Conservation (phyloP, 2,329 filamentous ascomycete species). For the Lasiodiplodia sp. region DNA sequence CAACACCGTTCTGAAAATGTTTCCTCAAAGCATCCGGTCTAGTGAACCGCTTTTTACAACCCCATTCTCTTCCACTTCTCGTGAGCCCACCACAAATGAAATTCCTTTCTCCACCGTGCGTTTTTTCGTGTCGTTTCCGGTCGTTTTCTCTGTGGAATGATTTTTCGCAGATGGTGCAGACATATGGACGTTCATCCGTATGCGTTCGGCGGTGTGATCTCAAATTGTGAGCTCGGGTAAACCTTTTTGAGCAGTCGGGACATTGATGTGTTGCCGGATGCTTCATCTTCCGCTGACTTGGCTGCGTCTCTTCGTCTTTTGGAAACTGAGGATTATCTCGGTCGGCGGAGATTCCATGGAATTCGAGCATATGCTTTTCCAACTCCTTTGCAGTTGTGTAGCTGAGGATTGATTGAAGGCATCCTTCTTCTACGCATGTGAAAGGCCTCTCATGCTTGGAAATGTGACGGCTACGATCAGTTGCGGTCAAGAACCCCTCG, state of each 20-base stretch:
- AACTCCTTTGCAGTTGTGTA: neutral
- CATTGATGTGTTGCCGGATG: neutral
- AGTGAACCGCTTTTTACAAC: neutral
- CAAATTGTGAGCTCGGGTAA: conserved; percentile 1
- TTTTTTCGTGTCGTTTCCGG: neutral
- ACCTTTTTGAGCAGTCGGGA: neutral
- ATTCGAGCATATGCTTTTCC: neutral
- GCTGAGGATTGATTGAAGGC: neutral
- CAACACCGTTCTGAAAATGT: neutral
- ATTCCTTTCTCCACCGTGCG: neutral
- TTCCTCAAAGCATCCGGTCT: neutral
- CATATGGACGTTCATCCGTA: neutral
- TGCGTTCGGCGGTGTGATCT: neutral
- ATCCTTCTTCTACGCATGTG: neutral
- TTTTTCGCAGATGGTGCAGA: neutral
- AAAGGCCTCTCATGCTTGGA: neutral
- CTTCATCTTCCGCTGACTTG: neutral
- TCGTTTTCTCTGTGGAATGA: neutral
- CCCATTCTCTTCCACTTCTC: neutral
- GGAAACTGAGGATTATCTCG: neutral
- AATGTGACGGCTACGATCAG: neutral
- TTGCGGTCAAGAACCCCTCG: neutral
- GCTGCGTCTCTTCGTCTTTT: neutral
- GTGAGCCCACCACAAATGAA: neutral
- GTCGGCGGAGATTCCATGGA: neutral